phyloP scores from a whole-genome alignment of 148 eudicot genomes.

The Fagopyrum esculentum region DNA sequence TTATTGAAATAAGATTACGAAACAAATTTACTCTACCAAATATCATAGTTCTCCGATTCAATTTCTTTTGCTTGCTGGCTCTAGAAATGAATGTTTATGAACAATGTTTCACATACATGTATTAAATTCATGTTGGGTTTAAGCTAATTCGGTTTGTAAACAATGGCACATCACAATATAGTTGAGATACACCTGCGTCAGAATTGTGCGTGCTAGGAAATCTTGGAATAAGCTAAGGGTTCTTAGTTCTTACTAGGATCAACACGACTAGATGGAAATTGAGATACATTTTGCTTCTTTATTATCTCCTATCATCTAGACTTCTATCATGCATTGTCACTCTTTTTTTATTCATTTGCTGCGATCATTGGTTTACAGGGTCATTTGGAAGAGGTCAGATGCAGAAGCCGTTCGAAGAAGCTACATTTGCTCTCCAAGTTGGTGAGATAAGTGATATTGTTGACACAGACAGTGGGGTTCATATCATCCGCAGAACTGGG shows the following conservation, averaged over 20 bases:
- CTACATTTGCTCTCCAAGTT: constrained; percentile 14
- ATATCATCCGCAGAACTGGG: constrained; percentile 14
- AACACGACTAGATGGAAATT: background rate
- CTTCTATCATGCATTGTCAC: background rate
- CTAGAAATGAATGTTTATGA: background rate
- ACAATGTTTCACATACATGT: background rate
- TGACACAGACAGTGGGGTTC: constrained; percentile 16
- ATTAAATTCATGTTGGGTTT: background rate
- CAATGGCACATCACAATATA: background rate
- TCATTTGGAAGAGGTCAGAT: constrained; percentile 19
- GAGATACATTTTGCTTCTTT: background rate
- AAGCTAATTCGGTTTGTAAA: background rate
- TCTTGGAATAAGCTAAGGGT: background rate
- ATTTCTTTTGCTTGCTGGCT: background rate
- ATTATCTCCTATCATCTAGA: background rate
- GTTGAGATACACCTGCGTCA: background rate
- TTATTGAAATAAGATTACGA: background rate
- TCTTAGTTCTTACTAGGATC: background rate
- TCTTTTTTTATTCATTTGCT: background rate
- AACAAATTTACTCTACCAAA: background rate
- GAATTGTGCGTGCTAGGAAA: background rate
- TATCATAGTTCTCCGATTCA: background rate
- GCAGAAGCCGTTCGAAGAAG: constrained; percentile 21
- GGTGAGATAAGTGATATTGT: constrained; percentile 20
- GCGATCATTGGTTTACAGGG: background rate